Conservation (phyloP, 2,329 filamentous ascomycete genomes). For the Colletotrichum lindemuthianum region DNA sequence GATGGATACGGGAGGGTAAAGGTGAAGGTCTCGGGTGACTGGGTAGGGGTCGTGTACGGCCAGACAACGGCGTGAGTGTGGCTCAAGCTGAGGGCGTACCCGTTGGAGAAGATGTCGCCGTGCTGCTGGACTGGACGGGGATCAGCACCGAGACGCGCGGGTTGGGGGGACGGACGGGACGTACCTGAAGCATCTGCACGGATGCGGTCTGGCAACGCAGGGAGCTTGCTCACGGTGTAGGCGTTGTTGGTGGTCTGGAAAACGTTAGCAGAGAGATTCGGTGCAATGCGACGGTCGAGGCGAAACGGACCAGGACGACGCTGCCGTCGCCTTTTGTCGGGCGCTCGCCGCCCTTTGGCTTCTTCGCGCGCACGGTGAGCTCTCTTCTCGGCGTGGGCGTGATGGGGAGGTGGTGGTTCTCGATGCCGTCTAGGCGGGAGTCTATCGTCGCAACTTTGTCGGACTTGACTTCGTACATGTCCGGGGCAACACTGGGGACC, state of each 20-base stretch:
- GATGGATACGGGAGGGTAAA: slow-evolving; percentile 82
- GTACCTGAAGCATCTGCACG: slow-evolving; percentile 73
- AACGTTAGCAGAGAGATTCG: slow-evolving; percentile 25
- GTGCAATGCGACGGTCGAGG: slow-evolving; percentile 12
- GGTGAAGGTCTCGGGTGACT: slow-evolving; percentile 79
- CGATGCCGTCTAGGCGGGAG: slow-evolving; percentile 58
- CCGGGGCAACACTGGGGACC: slow-evolving; percentile 48
- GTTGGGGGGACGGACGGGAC: slow-evolving; percentile 42
- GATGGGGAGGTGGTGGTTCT: slow-evolving; percentile 49
- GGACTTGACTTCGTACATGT: slow-evolving; percentile 66
- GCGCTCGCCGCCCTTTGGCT: slow-evolving; percentile 70
- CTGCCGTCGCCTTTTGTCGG: slow-evolving; percentile 74
- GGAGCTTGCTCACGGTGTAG: slow-evolving; percentile 86
- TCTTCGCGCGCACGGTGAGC: slow-evolving; percentile 70
- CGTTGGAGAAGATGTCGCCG: slow-evolving; percentile 72
- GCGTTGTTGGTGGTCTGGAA: slow-evolving; percentile 82
- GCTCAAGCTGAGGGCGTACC: slow-evolving; percentile 83
- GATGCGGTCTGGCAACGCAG: slow-evolving; percentile 82
- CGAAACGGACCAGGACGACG: slow-evolving; percentile 69
- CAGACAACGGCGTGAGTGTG: slow-evolving; percentile 87
- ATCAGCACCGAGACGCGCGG: slow-evolving; percentile 38
- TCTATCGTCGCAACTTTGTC: slow-evolving; percentile 59
- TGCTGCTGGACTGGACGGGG: slow-evolving; percentile 66
- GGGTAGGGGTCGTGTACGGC: slow-evolving; percentile 79
- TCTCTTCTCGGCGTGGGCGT: slow-evolving; percentile 57